phyloP scores from a whole-genome alignment of 1,139 yeast species.

The Debaryomyces coudertii region DNA sequence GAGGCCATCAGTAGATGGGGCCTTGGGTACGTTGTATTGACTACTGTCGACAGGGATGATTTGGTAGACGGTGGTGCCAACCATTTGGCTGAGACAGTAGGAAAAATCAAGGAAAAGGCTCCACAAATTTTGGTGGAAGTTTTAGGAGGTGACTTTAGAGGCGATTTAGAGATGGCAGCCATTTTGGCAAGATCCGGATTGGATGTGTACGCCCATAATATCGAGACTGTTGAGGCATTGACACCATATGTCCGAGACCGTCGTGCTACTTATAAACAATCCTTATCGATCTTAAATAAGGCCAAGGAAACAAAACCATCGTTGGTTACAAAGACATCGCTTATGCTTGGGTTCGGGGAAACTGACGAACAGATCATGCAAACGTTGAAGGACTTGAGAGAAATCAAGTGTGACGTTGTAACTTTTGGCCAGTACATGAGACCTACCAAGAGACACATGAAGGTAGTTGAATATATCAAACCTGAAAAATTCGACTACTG shows the following conservation, averaged over 20 bases:
- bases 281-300: conserved; percentile 70
- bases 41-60: conserved; percentile 98
- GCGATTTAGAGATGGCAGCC: conserved; percentile 79
- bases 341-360: conserved; percentile 98
- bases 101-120: conserved; percentile 80
- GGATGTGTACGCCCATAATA: conserved; percentile 95
- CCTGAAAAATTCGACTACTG: conserved; percentile 95
- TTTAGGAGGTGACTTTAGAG: conserved; percentile 93
- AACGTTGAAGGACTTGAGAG: conserved; percentile 76
- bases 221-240: conserved; percentile 93
- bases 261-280: conserved; percentile 92
- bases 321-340: conserved; percentile 86
- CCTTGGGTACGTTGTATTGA: conserved; percentile 93
- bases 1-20: conserved; percentile 99
- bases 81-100: conserved; percentile 88
- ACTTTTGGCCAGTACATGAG: conserved; percentile 99
- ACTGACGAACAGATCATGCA: conserved; percentile 84
- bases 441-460: conserved; percentile 98
- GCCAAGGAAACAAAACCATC: conserved; percentile 81
- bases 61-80: conserved; percentile 89
- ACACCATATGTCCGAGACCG: conserved; percentile 97
- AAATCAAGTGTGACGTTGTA: conserved; percentile 83
- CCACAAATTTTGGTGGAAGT: conserved; percentile 93
- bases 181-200: conserved; percentile 83
- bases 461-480: conserved; percentile 92